A percentile compares a stretch with the other conserved stretches of the same genome.
Conservation (phyloP, 2,329 filamentous ascomycete species). For the Sarocladiaceae sp. region DNA sequence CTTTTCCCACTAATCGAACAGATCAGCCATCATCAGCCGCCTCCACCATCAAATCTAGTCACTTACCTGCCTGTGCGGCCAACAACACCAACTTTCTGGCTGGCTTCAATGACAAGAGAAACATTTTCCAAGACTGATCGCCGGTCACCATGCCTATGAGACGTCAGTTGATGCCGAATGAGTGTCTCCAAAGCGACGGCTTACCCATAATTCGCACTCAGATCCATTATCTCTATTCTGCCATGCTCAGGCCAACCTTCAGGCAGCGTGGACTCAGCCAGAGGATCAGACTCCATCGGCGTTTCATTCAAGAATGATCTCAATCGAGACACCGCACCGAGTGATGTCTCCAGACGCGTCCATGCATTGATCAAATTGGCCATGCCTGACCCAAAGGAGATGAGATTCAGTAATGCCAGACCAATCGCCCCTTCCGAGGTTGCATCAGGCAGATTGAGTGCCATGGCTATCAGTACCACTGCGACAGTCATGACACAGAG, state of each 20-base stretch:
- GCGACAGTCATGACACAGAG: background rate
- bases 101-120: slow-evolving; percentile 16
- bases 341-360: background rate
- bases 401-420: background rate
- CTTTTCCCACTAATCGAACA: slow-evolving; percentile 45
- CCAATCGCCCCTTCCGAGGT: background rate
- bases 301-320: background rate
- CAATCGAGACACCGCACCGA: background rate
- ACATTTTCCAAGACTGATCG: slow-evolving; percentile 17
- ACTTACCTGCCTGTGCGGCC: background rate
- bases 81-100: background rate
- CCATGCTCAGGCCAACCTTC: background rate
- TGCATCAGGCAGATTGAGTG: background rate
- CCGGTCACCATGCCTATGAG: background rate
- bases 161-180: background rate
- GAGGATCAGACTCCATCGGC: background rate
- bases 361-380: background rate
- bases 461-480: slow-evolving; percentile 26
- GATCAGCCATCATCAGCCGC: no score
- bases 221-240: background rate
- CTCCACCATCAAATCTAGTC: no score
- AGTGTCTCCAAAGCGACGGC: background rate
- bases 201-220: background rate
- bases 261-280: background rate
- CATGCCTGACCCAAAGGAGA: background rate